A percentile compares a stretch with the other conserved stretches of the same genome.
Evolutionary conservation across 768 basidiomycete species (phyloP).

Genomic region (Pleurotus cornucopiae): DNA sequence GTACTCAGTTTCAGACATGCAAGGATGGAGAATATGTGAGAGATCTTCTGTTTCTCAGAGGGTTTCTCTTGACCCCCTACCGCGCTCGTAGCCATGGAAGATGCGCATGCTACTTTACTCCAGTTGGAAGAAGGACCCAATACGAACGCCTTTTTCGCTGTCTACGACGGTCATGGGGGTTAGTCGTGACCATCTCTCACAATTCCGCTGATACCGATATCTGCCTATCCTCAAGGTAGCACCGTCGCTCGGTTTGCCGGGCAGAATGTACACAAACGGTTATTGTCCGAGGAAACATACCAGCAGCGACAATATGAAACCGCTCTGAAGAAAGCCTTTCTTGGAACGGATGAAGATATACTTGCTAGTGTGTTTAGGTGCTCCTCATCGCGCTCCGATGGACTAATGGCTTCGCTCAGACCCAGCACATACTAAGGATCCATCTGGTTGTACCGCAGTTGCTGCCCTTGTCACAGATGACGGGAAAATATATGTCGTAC

Average conservation of each 20-base stretch:
- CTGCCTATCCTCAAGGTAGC: constrained; percentile 45
- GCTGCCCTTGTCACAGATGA: constrained; percentile 80
- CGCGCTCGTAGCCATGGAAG: constrained; percentile 82
- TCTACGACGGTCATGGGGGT: constrained; percentile 99
- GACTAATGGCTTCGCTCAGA: constrained; percentile 40
- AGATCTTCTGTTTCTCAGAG: constrained; percentile 31
- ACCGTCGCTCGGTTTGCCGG: constrained; percentile 88
- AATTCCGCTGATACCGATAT: constrained; percentile 10
- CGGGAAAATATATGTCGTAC: constrained; percentile 73
- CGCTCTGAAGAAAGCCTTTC: constrained; percentile 84
- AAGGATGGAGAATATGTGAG: constrained; percentile 96
- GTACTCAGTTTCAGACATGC: constrained; percentile 93
- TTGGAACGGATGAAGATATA: constrained; percentile 94
- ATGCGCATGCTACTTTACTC: constrained; percentile 79
- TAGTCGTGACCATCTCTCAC: constrained; percentile 17
- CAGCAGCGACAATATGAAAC: constrained; percentile 62
- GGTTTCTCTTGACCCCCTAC: neutral
- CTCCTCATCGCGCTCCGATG: constrained; percentile 1
- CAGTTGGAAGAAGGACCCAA: constrained; percentile 53
- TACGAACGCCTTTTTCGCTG: constrained; percentile 84
- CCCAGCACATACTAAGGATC: constrained; percentile 82
- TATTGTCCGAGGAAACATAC: constrained; percentile 71
- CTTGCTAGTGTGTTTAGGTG: constrained; percentile 57
- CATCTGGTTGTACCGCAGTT: constrained; percentile 95
- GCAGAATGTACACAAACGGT: constrained; percentile 73